phyloP scores from a whole-genome alignment of 768 basidiomycete genomes.

The Boletus tylopilopsis region DNA sequence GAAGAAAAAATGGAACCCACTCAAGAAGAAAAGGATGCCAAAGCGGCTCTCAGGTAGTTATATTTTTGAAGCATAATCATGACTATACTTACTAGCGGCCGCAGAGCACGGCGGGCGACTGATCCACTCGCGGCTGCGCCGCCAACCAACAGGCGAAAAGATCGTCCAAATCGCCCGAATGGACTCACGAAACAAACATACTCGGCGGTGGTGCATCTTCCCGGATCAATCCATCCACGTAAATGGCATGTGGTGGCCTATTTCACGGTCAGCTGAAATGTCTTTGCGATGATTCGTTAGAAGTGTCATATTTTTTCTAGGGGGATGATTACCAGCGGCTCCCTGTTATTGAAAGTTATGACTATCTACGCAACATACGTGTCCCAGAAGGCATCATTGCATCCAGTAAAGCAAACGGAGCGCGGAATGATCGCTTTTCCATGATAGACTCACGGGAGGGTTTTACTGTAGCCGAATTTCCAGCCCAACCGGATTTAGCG shows the following conservation, averaged over 20 bases:
- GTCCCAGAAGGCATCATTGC: slow-evolving; percentile 71
- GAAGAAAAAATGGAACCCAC: slow-evolving; percentile 82
- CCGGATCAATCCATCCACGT: slow-evolving; percentile 50
- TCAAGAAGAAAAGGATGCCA: slow-evolving; percentile 73
- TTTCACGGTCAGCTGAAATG: slow-evolving; percentile 57
- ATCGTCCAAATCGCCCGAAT: slow-evolving; percentile 72
- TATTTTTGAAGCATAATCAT: slow-evolving; percentile 9
- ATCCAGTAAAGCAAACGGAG: slow-evolving; percentile 55
- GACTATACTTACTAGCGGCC: slow-evolving; percentile 7
- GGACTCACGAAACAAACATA: slow-evolving; percentile 88
- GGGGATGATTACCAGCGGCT: slow-evolving; percentile 65
- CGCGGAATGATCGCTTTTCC: slow-evolving; percentile 24
- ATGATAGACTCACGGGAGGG: slow-evolving; percentile 16
- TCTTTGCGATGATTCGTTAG: not conserved
- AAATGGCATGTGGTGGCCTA: slow-evolving; percentile 88
- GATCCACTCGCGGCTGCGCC: slow-evolving; percentile 58
- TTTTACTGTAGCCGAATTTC: slow-evolving; percentile 7
- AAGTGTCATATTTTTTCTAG: slow-evolving; percentile 31
- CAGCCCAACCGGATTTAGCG: slow-evolving; percentile 4
- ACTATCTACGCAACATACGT: slow-evolving; percentile 63
- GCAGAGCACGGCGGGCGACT: slow-evolving; percentile 54
- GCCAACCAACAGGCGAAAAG: slow-evolving; percentile 65
- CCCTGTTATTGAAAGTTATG: slow-evolving; percentile 71
- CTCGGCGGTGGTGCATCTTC: slow-evolving; percentile 68
- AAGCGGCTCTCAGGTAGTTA: slow-evolving; percentile 67